Base-by-base conservation (phyloP, 352 stramenopile genomes). In the Elongisporangium prolatum region DNA sequence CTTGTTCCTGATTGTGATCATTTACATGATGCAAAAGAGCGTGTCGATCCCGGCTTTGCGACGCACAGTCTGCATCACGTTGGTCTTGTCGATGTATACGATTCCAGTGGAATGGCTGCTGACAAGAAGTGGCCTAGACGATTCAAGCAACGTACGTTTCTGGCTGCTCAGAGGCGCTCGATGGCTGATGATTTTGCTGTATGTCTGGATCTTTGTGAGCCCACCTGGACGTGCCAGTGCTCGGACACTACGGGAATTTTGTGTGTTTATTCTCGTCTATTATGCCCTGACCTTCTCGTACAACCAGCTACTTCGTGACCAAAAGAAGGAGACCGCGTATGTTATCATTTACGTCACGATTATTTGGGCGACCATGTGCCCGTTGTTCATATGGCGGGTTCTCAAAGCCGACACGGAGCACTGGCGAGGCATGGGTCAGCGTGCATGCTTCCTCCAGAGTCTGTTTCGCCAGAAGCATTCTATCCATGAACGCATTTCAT, bases 391-490 rank as follows among this genome's bases (percentile, higher is more conserved):
- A 1, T 83, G 74, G 68, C 64, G 74, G 4, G 48, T 78, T 25
- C 62, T 88, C 3, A 67, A 81, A 24, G 74, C 79, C 18, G 79
- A 89, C 53, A 89, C 79, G 10, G 75, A 86, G 48, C 79, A 84
- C 48, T 89, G 79, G 79, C 67, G 79, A 17, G 79, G 76, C 17
- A 68, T 80, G 6, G 69, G 72, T 5, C 62, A 77, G 48, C 73
- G 70, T 17, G 73, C 70, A 0, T 64, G 70, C 17, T 61, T 58
- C 37, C 52, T 77, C 0, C 70, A 79, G 52, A 50, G 61, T 21
- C 63, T 75, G 2, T 80, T 80, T 53, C 62, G 62, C 5, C 69
- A 71, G 37, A 68, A 61, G 10, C 71, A 79, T 44, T 68, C 65
- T 21, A 69, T 77, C 18, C 65, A 75, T 50, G 71, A 80, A 16